A percentile compares a stretch with the other conserved stretches of the same genome.
These are phyloP conservation scores for Ceratorhiza oryzae-sativae DNA, from an alignment of 1,284 basidiomycete species.

Conservation along the genomic window DNA sequence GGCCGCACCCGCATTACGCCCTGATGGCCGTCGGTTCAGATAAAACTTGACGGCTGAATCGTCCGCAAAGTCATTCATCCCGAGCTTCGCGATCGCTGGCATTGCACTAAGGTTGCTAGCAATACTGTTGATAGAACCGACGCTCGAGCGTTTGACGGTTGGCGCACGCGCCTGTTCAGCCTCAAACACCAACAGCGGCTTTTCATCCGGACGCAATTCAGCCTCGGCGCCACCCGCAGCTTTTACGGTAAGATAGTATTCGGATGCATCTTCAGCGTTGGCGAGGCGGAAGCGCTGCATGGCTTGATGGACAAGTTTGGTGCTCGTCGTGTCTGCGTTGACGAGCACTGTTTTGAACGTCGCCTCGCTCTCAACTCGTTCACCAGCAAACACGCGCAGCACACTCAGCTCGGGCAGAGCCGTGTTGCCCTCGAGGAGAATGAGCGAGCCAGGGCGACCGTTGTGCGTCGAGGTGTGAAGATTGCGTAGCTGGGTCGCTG, in stretches of 20 bases:
- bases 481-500: conserved; percentile 57
- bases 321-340: conserved; percentile 82
- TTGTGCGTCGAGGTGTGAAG: conserved; percentile 40
- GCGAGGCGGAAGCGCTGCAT: conserved; percentile 90
- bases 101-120: conserved; percentile 90
- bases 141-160: conserved; percentile 89
- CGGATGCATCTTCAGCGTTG: conserved; percentile 63
- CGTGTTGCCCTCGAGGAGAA: conserved; percentile 64
- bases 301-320: conserved; percentile 88
- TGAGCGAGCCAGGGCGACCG: conserved; percentile 56
- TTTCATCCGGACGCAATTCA: conserved; percentile 71
- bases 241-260: conserved; percentile 94
- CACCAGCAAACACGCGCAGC: conserved; percentile 92
- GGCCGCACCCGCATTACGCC: neutral
- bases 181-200: conserved; percentile 88
- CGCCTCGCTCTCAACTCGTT: conserved; percentile 85
- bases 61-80: conserved; percentile 97
- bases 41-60: conserved; percentile 97
- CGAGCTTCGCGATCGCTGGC: conserved; percentile 89
- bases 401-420: conserved; percentile 89
- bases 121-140: conserved; percentile 92
- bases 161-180: conserved; percentile 71
- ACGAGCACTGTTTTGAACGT: conserved; percentile 98
- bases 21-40: conserved; percentile 63
- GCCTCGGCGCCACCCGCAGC: conserved; percentile 87